A percentile compares a stretch with the other conserved stretches of the same genome.
Conservation (phyloP, 2,329 filamentous ascomycete species). For the Aspergillus intermedius region DNA sequence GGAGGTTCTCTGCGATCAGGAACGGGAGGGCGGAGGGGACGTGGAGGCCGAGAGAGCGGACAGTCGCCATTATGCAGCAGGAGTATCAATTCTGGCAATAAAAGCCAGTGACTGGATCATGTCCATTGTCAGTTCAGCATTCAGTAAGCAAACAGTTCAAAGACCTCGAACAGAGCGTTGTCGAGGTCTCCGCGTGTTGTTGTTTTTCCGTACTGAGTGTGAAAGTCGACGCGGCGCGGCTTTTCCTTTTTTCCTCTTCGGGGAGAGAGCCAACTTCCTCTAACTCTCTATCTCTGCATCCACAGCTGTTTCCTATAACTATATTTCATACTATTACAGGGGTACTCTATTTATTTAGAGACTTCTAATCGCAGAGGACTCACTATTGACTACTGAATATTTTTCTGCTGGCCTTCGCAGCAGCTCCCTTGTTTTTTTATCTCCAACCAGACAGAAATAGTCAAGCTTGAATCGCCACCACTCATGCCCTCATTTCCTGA, state of each 20-base stretch:
- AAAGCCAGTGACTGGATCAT: conserved; percentile 16
- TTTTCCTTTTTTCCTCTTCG: neutral
- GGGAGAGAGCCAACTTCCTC: neutral
- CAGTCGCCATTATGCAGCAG: conserved; percentile 65
- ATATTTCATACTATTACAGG: too few relatives aligned
- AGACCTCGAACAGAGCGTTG: neutral
- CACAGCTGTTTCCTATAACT: too few relatives aligned
- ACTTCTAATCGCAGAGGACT: neutral
- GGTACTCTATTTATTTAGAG: too few relatives aligned
- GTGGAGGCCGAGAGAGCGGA: conserved; percentile 87
- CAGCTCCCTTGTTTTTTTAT: conserved; percentile 8
- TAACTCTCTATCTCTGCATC: neutral
- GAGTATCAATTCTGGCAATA: conserved; percentile 16
- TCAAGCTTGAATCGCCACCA: conserved; percentile 7
- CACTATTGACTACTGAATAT: neutral
- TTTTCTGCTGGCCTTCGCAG: neutral
- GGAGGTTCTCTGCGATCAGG: conserved; percentile 71
- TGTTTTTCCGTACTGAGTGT: neutral
- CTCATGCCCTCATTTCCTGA: conserved; percentile 31
- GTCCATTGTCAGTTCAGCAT: conserved; percentile 20
- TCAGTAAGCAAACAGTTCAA: neutral
- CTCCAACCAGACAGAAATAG: conserved; percentile 12
- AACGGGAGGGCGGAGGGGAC: conserved; percentile 77
- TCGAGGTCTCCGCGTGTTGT: neutral
- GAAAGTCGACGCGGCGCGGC: neutral